Evolutionary conservation across 2,329 filamentous ascomycete genomes (phyloP), one percentile per base, ranked within the genome.

Genomic region (Zarea fungicola): DNA sequence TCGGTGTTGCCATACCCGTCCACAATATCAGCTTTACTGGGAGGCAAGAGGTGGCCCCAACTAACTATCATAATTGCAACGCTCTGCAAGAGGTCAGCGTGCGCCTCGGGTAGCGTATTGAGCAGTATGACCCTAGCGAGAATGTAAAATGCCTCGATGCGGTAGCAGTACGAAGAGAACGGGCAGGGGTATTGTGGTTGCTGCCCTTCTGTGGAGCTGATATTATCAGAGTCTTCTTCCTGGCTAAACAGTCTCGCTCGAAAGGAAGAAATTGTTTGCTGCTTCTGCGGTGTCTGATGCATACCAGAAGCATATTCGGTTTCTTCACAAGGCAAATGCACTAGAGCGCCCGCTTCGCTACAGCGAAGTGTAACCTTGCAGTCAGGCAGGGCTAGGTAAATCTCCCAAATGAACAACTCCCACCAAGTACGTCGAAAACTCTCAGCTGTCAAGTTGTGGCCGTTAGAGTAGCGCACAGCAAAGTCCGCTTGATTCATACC

Each of bases 1-100:
- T 45, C 42, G 25, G 35, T 45, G 29, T 45, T 35, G 42, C 42
- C 42, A 29, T 45, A 45, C 29, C 10, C 35, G 42, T 45, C 42
- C 10, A 45, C 32, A 6, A 45, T 22, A 22, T 45, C 42, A 6
- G 35, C 42, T 21, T 45, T 45, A 21, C n/a, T 3, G 3, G 19
- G 7, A 6, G 42, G 42, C 2, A 45, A 29, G 14, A 45, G 42
- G 16, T 45, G 42, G 21, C 42, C 13, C 42, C 42, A 45, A 29
- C 42, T 45, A 28, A 45, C 42, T 5, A 45, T 45, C 42, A 35
- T 45, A 6, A 34, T 45, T 5, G 26, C 42, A 1, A 45, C 23
- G 29, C 42, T 45, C 42, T 45, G 42, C 42, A 45, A n/a, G 32
- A 34, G 42, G 42, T 45, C 42, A 1, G 42, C 28, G 29, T 45